Percentiles rank a stretch among this genome's conserved stretches.
Evolutionary conservation across 176 grass and related monocot species (phyloP).

Genomic region (Phyllostachys edulis): DNA sequence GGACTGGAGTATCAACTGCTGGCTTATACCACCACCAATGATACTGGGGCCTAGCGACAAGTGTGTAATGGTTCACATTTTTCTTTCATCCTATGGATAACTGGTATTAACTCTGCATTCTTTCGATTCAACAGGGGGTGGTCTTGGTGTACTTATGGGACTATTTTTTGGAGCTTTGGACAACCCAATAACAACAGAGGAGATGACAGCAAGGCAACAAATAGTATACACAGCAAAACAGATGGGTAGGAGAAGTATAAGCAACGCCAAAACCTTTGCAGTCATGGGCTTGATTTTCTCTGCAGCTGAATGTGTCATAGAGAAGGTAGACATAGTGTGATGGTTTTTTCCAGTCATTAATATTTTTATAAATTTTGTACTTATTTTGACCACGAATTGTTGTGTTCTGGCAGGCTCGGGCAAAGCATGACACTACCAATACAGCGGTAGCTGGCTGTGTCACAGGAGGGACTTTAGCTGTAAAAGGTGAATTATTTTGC

Average conservation of each 20-base stretch:
- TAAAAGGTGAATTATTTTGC: conserved; percentile 55
- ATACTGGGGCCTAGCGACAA: not conserved
- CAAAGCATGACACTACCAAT: conserved; percentile 93
- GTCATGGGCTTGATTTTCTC: conserved; percentile 93
- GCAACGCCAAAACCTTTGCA: conserved; percentile 87
- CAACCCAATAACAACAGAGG: conserved; percentile 65
- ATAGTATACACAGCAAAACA: conserved; percentile 78
- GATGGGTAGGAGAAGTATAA: conserved; percentile 86
- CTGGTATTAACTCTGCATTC: conserved; percentile 22
- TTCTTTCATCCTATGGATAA: not conserved
- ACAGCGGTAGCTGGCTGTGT: conserved; percentile 82
- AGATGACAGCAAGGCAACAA: conserved; percentile 86
- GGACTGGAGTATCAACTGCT: not conserved
- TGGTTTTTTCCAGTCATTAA: not conserved
- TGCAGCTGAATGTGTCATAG: conserved; percentile 77
- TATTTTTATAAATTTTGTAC: conserved; percentile 8
- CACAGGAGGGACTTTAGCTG: conserved; percentile 84
- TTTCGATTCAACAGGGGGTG: conserved; percentile 66
- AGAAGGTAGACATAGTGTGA: conserved; percentile 56
- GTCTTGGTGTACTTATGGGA: conserved; percentile 84
- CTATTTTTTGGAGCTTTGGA: conserved; percentile 91
- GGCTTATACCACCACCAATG: not conserved
- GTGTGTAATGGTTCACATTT: not conserved
- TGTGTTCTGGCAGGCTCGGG: conserved; percentile 58
- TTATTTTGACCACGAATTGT: conserved; percentile 18